Base-by-base conservation (phyloP, 495 filamentous ascomycete species). In the Penicillium canariense region DNA sequence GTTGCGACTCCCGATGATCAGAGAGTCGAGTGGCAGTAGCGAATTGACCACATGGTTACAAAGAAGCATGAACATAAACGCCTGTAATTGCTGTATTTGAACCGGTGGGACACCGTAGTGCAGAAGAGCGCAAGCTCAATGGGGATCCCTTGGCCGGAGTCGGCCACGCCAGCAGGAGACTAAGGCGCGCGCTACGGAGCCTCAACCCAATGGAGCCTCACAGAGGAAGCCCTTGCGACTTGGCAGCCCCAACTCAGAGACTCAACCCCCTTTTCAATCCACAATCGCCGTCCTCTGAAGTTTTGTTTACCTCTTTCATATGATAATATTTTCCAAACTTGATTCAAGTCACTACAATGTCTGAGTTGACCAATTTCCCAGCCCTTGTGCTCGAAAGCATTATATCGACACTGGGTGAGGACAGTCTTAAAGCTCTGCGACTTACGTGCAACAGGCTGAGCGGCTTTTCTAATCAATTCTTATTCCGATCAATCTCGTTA, bases 1-100 rank as follows among this genome's bases (percentile, higher is more conserved):
- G 42, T 54, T 69, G 31, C 76, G 75, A 18, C 65, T 68, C 4
- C 75, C 72, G 31, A 80, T 73, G 23, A 80, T 71, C 20, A 80
- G 55, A 0, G 62, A 63, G 0, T 69, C 63, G n/a, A n/a, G n/a
- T n/a, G n/a, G n/a, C n/a, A n/a, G n/a, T n/a, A n/a, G n/a, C n/a
- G n/a, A n/a, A n/a, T n/a, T n/a, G n/a, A n/a, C n/a, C n/a, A n/a
- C n/a, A n/a, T n/a, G n/a, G n/a, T n/a, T n/a, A n/a, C n/a, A n/a
- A n/a, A n/a, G n/a, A n/a, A n/a, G n/a, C n/a, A n/a, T n/a, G n/a
- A n/a, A n/a, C n/a, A n/a, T n/a, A n/a, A n/a, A n/a, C n/a, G n/a
- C n/a, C n/a, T n/a, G n/a, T n/a, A n/a, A n/a, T n/a, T n/a, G n/a
- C n/a, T n/a, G n/a, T n/a, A n/a, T n/a, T n/a, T n/a, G n/a, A n/a